Base-by-base conservation (phyloP, 495 filamentous ascomycete genomes). In the Glarea lozoyensis region DNA sequence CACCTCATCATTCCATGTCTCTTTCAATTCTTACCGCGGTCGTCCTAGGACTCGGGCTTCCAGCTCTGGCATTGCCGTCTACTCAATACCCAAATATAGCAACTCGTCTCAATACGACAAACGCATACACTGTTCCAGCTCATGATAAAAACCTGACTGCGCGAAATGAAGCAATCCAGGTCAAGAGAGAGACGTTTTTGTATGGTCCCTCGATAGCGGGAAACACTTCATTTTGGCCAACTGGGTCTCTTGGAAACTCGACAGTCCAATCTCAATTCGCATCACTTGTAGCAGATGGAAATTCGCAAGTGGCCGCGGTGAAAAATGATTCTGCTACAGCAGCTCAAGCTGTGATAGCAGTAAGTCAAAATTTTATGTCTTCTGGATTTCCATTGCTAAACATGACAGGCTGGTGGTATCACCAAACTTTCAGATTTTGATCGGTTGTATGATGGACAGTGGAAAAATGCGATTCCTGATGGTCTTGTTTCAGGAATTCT, bases 391-490 rank as follows among this genome's bases (percentile, higher is more conserved):
- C n/a, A n/a, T n/a, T n/a, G n/a, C n/a, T n/a, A 29, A 29, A 29
- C 7, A 29, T 29, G 25, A n/a, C 25, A 61, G 56, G 44, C 46
- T 19, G 44, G 42, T 27, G 56, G 53, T 20, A 43, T 61, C 32
- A 48, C 51, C n/a, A 47, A 45, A n/a, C 25, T 60, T 29, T 46
- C 48, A 3, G 60, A 60, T 33, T 64, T 59, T 37, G 34, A 40
- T 18, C 31, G 48, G 16, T 46, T 66, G 2, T 66, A 66, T 41
- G 18, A 57, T 6, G 46, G 45, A n/a, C 46, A 64, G 55, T 66
- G 58, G 58, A 43, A 46, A 27, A 48, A 39, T 2, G 46, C 51
- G 3, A 54, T 60, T 17, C 61, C 60, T 0, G 17, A 10, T 18
- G 58, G 61, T 0, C 38, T 54, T 7, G 43, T 38, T 25, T 50